These are phyloP conservation scores for Colletotrichum theobromicola DNA, from an alignment of 2,329 filamentous ascomycete species.

Conservation along the genomic window DNA sequence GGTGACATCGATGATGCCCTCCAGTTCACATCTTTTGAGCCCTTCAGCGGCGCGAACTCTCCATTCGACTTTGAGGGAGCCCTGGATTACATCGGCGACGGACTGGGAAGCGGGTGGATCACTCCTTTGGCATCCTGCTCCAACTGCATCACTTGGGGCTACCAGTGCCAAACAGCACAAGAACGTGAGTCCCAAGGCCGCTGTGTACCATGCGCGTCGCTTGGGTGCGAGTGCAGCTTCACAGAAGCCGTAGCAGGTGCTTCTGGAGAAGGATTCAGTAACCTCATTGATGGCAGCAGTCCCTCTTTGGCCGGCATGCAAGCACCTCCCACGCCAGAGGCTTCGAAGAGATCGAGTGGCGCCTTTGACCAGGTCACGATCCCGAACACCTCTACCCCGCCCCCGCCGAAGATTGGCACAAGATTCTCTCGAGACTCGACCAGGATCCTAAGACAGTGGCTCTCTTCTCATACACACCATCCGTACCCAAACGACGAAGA, in stretches of 20 bases:
- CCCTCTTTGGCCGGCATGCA: background rate
- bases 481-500: slow-evolving; percentile 15
- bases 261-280: background rate
- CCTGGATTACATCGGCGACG: background rate
- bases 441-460: slow-evolving; percentile 24
- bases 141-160: slow-evolving; percentile 16
- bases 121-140: background rate
- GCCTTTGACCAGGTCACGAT: background rate
- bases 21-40: background rate
- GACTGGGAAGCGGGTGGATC: background rate
- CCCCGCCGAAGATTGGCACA: slow-evolving; percentile 25
- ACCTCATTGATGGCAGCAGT: background rate
- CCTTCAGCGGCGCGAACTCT: slow-evolving; percentile 1
- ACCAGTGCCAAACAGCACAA: background rate
- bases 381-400: background rate
- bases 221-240: slow-evolving; percentile 10
- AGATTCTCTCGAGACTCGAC: slow-evolving; percentile 26
- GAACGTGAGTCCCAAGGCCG: background rate
- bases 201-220: slow-evolving; percentile 3
- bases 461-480: slow-evolving; percentile 8
- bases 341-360: background rate
- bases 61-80: background rate
- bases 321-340: background rate
- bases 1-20: background rate
- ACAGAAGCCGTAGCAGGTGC: background rate